These are phyloP conservation scores for Cylindrodendrum hubeiense DNA, from an alignment of 2,329 filamentous ascomycete genomes.

Conservation along the genomic window DNA sequence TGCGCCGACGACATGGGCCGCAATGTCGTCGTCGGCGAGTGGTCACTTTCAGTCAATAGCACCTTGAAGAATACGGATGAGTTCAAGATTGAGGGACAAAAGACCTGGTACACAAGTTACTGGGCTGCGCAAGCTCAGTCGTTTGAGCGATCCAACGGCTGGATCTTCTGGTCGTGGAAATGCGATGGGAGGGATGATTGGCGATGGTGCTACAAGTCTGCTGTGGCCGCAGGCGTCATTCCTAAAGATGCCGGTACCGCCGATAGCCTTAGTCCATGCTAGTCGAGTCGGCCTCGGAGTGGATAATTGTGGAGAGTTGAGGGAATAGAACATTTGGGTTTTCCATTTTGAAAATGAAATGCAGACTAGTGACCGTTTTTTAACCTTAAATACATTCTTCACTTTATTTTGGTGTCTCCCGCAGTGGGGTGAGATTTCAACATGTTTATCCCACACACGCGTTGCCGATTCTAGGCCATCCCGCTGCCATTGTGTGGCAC, in stretches of 20 bases:
- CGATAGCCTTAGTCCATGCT: constrained; percentile 8
- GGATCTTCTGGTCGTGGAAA: constrained; percentile 75
- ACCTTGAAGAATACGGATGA: constrained; percentile 58
- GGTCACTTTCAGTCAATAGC: constrained; percentile 65
- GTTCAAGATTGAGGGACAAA: constrained; percentile 56
- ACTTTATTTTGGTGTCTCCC: too few relatives aligned
- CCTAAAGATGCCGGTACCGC: constrained; percentile 40
- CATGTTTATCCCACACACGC: neutral
- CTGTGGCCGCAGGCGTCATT: constrained; percentile 43
- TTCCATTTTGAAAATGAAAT: too few relatives aligned
- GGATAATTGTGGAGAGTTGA: neutral
- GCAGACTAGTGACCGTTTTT: neutral
- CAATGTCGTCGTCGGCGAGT: constrained; percentile 69
- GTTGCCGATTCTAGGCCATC: neutral
- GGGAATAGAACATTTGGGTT: too few relatives aligned
- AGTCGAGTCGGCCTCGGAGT: neutral
- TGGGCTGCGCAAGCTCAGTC: constrained; percentile 68
- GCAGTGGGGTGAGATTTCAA: neutral
- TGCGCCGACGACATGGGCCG: constrained; percentile 60
- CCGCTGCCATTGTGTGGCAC: neutral
- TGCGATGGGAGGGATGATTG: constrained; percentile 57
- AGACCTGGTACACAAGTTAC: constrained; percentile 66
- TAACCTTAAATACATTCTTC: neutral
- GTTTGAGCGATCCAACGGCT: constrained; percentile 67
- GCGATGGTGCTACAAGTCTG: constrained; percentile 60